A percentile compares a stretch with the other conserved stretches of the same genome.
These are phyloP conservation scores for Pseudogymnoascus sp. DNA, from an alignment of 2,329 filamentous ascomycete genomes.

Conservation along the genomic window DNA sequence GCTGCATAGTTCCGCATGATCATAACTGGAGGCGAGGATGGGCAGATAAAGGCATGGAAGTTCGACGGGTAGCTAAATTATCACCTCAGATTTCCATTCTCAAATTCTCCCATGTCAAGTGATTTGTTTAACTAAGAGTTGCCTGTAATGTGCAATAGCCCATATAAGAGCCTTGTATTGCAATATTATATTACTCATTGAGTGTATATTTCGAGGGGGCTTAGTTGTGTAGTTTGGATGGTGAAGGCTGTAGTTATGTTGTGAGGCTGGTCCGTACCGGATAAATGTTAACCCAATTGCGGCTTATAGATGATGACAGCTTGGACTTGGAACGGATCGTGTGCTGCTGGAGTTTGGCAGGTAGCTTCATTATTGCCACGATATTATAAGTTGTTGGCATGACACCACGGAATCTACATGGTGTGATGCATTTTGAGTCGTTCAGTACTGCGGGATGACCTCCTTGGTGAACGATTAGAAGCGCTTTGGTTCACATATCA, in stretches of 20 bases:
- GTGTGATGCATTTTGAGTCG: not conserved
- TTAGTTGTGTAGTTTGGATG: not conserved
- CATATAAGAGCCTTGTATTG: not conserved
- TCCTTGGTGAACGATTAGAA: not conserved
- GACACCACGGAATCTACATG: not conserved
- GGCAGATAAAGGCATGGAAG: constrained; percentile 33
- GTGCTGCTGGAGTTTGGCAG: not conserved
- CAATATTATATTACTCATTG: not conserved
- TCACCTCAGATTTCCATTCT: not conserved
- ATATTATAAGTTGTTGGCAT: not conserved
- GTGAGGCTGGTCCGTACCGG: not conserved
- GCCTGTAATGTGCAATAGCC: not conserved
- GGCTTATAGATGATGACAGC: constrained; percentile 11
- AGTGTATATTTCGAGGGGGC: not conserved
- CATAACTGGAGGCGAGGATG: constrained; percentile 35
- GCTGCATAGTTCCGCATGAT: constrained; percentile 24
- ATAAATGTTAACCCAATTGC: constrained; percentile 8
- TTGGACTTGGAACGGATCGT: constrained; percentile 9
- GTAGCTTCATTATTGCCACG: not conserved
- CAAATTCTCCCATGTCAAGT: not conserved
- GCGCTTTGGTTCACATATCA: not conserved
- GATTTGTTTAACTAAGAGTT: not conserved
- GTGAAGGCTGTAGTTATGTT: not conserved
- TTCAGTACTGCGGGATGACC: constrained; percentile 5
- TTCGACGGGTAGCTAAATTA: not conserved